These are phyloP conservation scores for Fraxinus dipetala DNA, from an alignment of 305 asterid genomes.

Conservation along the genomic window DNA sequence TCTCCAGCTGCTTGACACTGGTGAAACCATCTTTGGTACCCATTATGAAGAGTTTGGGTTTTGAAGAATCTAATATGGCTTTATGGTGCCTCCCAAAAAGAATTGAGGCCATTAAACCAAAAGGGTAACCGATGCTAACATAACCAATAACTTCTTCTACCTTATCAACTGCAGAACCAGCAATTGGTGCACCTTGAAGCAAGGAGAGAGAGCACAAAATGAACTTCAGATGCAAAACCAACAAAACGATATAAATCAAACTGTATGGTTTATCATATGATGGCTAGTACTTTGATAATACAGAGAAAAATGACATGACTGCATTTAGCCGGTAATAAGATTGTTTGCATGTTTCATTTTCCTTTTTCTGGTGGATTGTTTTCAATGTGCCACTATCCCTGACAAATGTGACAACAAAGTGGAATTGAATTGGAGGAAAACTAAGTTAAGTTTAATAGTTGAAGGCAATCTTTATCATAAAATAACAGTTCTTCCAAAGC, in stretches of 20 bases:
- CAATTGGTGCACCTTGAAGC: slow-evolving; percentile 62
- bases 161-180: slow-evolving; percentile 75
- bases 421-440: background rate
- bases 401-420: background rate
- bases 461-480: background rate
- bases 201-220: background rate
- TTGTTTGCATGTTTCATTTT: background rate
- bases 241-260: background rate
- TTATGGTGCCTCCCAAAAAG: slow-evolving; percentile 79
- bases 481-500: background rate
- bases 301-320: background rate
- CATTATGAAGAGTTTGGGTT: slow-evolving; percentile 83
- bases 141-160: slow-evolving; percentile 56
- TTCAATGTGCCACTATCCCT: background rate
- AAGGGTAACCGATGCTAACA: slow-evolving; percentile 73
- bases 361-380: background rate
- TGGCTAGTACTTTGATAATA: background rate
- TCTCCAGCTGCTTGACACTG: slow-evolving; percentile 69
- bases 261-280: background rate
- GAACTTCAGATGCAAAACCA: background rate
- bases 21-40: slow-evolving; percentile 85
- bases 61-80: slow-evolving; percentile 50
- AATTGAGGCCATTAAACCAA: slow-evolving; percentile 67
- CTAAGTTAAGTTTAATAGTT: background rate
- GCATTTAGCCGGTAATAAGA: background rate